Conservation (phyloP, 257 asterid genomes). For the Rhazya stricta region DNA sequence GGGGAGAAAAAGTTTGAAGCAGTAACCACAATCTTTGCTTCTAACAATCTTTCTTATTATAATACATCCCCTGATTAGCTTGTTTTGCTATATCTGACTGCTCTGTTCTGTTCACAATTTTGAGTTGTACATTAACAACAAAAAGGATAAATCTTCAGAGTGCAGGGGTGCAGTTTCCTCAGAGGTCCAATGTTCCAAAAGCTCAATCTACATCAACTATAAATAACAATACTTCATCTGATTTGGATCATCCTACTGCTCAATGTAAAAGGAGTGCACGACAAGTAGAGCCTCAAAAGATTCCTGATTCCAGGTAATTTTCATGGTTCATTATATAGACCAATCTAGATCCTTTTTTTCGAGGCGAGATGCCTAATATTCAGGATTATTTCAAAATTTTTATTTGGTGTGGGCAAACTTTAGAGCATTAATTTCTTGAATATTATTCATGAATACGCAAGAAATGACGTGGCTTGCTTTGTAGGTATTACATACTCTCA, state of each 20-base stretch:
- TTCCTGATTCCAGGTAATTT: slow-evolving; percentile 65
- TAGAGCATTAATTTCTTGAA: not conserved
- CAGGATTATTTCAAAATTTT: not conserved
- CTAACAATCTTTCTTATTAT: not conserved
- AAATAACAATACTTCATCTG: slow-evolving; percentile 36
- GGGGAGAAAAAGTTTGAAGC: not conserved
- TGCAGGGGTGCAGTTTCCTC: slow-evolving; percentile 89
- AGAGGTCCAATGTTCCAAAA: slow-evolving; percentile 45
- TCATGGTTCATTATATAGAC: not conserved
- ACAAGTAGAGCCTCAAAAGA: slow-evolving; percentile 38
- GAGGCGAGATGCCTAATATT: not conserved
- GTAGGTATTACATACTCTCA: not conserved
- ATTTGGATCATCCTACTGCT: slow-evolving; percentile 36
- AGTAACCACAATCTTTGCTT: not conserved
- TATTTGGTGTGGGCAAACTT: not conserved
- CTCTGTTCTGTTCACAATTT: not conserved
- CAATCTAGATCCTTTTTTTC: not conserved
- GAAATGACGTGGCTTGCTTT: not conserved
- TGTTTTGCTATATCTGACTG: not conserved
- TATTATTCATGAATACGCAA: not conserved
- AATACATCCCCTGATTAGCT: not conserved
- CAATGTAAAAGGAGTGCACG: slow-evolving; percentile 37
- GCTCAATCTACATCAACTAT: slow-evolving; percentile 35
- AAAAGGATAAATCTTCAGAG: slow-evolving; percentile 43
- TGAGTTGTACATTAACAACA: not conserved